Conservation (phyloP, 1,284 basidiomycete genomes). For the Vanrija sp. region DNA sequence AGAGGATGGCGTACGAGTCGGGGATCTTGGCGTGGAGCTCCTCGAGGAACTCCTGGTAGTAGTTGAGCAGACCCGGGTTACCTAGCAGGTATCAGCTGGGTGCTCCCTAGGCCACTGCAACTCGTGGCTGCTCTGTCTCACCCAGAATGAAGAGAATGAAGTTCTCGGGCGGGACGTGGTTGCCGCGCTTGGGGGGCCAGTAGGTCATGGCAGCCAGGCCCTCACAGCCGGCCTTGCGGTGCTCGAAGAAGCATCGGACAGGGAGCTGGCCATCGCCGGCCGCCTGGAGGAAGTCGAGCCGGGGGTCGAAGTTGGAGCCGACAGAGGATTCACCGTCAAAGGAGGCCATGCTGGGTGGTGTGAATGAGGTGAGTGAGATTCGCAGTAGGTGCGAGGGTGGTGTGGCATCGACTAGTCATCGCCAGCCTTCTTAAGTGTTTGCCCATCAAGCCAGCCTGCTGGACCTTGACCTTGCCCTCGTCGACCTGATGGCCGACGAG, state of each 20-base stretch:
- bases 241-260: constrained; percentile 4
- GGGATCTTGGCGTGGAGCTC: constrained; percentile 40
- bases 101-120: too few species aligned
- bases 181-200: constrained; percentile 27
- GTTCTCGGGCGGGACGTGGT: constrained; percentile 19
- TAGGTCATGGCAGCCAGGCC: constrained; percentile 23
- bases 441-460: background rate
- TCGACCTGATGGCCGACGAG: too few species aligned
- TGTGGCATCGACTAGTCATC: background rate
- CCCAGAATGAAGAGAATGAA: constrained; percentile 39
- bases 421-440: background rate
- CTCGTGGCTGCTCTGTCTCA: constrained; percentile 48
- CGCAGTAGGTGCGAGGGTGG: background rate
- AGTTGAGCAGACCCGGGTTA: constrained; percentile 47
- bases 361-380: background rate
- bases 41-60: constrained; percentile 45
- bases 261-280: background rate
- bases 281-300: constrained; percentile 15
- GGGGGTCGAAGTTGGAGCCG: constrained; percentile 13
- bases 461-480: too few species aligned
- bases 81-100: constrained; percentile 21
- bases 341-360: too few species aligned
- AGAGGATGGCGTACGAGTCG: constrained; percentile 38
- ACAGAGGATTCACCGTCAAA: too few species aligned
- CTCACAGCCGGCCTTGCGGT: background rate